Evolutionary conservation across 1,284 basidiomycete genomes (phyloP).

Genomic region (Papiliotrema laurentii): DNA sequence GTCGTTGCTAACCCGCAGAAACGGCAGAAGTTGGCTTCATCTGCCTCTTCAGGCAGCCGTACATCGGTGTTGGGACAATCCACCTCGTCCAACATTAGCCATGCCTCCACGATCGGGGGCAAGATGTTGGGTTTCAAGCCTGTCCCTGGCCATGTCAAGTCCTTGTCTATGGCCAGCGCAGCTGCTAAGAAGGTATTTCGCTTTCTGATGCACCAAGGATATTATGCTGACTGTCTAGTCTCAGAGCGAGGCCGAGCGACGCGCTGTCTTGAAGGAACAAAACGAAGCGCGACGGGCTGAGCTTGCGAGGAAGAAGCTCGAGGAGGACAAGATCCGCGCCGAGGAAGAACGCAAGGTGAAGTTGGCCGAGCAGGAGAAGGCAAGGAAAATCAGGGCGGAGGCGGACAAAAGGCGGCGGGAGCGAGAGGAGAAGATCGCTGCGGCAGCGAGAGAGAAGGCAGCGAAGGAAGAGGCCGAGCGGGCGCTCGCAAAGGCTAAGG

Average conservation of each 20-base stretch:
- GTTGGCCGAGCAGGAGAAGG: constrained; percentile 61
- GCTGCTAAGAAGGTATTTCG: constrained; percentile 72
- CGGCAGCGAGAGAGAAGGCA: constrained; percentile 28
- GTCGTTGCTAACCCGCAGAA: not conserved
- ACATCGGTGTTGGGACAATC: constrained; percentile 2
- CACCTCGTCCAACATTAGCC: constrained; percentile 10
- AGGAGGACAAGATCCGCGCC: constrained; percentile 59
- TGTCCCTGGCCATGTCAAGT: constrained; percentile 59
- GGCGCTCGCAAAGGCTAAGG: constrained; percentile 27
- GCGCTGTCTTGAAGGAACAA: constrained; percentile 65
- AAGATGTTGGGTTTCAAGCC: constrained; percentile 45
- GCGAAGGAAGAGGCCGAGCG: constrained; percentile 32
- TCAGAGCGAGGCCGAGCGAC: constrained; percentile 78
- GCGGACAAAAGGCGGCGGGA: constrained; percentile 44
- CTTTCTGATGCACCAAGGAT: not conserved
- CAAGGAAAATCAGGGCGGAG: constrained; percentile 50
- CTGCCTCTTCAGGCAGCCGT: constrained; percentile 4
- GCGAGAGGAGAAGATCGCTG: constrained; percentile 33
- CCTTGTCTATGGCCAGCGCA: constrained; percentile 70
- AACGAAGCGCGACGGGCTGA: constrained; percentile 71
- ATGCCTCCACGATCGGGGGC: constrained; percentile 36
- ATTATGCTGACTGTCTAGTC: constrained; percentile 55
- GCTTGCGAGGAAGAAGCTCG: constrained; percentile 67
- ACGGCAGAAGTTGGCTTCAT: not conserved
- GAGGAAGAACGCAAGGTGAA: constrained; percentile 17